Evolutionary conservation across 2,329 filamentous ascomycete genomes (phyloP), one percentile per base, ranked within the genome.

Genomic region (Stachybotrys elegans): DNA sequence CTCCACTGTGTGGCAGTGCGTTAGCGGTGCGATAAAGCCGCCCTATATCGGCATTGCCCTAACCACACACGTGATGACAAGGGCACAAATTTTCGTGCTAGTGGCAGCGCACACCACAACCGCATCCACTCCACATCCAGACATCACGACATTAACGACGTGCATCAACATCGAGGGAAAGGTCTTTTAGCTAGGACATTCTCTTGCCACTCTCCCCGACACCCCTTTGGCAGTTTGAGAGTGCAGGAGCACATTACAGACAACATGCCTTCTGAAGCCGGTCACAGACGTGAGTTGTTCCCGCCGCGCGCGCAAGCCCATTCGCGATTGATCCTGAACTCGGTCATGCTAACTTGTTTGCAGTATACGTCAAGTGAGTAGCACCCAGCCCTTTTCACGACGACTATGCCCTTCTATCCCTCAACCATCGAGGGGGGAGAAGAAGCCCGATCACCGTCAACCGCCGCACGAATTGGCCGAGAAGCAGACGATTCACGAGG

Each of bases 301-400:
- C 36, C 45, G 40, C 21, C 43, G 42, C 42, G 42, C 37, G 39
- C 42, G 40, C 42, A 39, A 45, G 37, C 23, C 32, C 36, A 36
- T 42, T 42, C 49, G 27, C 39, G 43, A 39, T 43, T 35, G 51
- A 53, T 51, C 46, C 46, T 51, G 43, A 45, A 47, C 43, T 21
- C 37, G 38, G 39, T 48, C n/a, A n/a, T 57, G 57, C 72, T 76
- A 63, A 76, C 65, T 44, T n/a, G 42, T 40, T 44, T 29, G 49
- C 50, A 91, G 86, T 91, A 79, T 92, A 91, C 72, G 87, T 91
- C 72, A 91, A 91, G 86, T 90, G 76, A 88, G 86, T 86, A 55
- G 48, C n/a, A n/a, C n/a, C n/a, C n/a, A n/a, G n/a, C n/a, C n/a
- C n/a, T n/a, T n/a, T n/a, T n/a, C n/a, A n/a, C n/a, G n/a, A n/a